Evolutionary conservation across 306 rosid species (phyloP).

Genomic region (Quercus ilex): DNA sequence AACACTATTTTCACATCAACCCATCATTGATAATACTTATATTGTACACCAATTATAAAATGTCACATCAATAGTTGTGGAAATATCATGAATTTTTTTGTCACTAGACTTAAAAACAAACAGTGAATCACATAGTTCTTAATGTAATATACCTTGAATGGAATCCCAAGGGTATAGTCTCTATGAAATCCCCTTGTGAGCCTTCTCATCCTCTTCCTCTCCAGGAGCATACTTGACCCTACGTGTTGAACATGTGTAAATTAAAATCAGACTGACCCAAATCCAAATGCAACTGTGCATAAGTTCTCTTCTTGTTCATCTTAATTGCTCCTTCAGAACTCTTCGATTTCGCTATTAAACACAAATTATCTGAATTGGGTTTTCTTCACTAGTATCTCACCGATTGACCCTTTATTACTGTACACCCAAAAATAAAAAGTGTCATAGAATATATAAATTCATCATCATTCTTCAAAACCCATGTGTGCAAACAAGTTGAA

Average conservation of each 20-base stretch:
- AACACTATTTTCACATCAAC: too few relatives aligned
- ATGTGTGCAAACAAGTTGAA: too few relatives aligned
- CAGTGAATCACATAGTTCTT: too few relatives aligned
- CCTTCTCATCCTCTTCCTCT: conserved; percentile 56
- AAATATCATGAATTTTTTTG: too few relatives aligned
- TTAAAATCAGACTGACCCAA: conserved; percentile 76
- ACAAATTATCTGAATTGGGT: neutral
- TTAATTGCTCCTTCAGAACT: conserved; percentile 28
- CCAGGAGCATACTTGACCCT: conserved; percentile 66
- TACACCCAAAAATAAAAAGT: neutral
- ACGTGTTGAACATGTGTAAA: conserved; percentile 52
- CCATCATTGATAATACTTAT: too few relatives aligned
- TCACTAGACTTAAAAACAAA: too few relatives aligned
- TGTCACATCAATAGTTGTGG: too few relatives aligned
- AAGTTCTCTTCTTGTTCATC: conserved; percentile 82
- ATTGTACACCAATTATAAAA: too few relatives aligned
- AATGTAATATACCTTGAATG: conserved; percentile 43
- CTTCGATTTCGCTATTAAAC: neutral
- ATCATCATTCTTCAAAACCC: too few relatives aligned
- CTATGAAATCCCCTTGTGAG: conserved; percentile 68
- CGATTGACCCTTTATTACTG: neutral
- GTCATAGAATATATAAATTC: neutral
- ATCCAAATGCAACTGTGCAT: conserved; percentile 75
- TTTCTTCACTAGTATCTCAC: neutral
- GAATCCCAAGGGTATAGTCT: conserved; percentile 56